Evolutionary conservation across 371 early-diverging fungal genomes (phyloP), one percentile per base, ranked within the genome.

Genomic region (Rhizomucor pusillus): DNA sequence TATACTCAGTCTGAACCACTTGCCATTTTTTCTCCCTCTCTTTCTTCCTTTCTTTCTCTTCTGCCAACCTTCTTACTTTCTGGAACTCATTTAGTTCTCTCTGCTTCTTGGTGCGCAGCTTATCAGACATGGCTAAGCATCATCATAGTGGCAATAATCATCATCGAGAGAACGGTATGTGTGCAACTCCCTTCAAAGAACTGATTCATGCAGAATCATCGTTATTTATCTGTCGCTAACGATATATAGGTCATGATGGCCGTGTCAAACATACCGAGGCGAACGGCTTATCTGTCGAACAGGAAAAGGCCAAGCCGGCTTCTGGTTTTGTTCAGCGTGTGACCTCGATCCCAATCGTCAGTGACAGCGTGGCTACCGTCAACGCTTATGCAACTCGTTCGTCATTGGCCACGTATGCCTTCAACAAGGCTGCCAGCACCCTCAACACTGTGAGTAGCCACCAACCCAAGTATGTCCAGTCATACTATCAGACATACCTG

Each of bases 1-100:
- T 6, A 92, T 34, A 23, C 19, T 94, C 82, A 91, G 92, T 67
- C 90, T 92, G 14, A 79, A 16, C 14, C 29, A 25, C 7, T 66
- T 39, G 80, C 87, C 65, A 94, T 92, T 69, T 43, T 39, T 50
- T 57, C 36, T 43, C 29, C 20, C 18, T 56, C 41, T 36, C 23
- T 39, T 5, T 41, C 48, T 52, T 33, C 39, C 25, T 51, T 39
- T 52, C 29, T 55, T 36, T 47, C 19, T 52, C 18, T 61, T 25
- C 33, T 35, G 43, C 22, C 29, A 12, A 23, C 19, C 36, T 29
- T 23, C 39, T 11, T n/a, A 11, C n/a, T 39, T 35, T 41, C 52
- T 52, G 22, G 20, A 29, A 40, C 18, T n/a, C 11, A 13, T 22
- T 16, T 33, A 16, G 18, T 34, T 16, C 13, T 19, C 23, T 20